Percentiles rank a stretch among this genome's conserved stretches.
These are phyloP conservation scores for Oenanthe sinensis DNA, from an alignment of 129 eudicot genomes.

Conservation along the genomic window DNA sequence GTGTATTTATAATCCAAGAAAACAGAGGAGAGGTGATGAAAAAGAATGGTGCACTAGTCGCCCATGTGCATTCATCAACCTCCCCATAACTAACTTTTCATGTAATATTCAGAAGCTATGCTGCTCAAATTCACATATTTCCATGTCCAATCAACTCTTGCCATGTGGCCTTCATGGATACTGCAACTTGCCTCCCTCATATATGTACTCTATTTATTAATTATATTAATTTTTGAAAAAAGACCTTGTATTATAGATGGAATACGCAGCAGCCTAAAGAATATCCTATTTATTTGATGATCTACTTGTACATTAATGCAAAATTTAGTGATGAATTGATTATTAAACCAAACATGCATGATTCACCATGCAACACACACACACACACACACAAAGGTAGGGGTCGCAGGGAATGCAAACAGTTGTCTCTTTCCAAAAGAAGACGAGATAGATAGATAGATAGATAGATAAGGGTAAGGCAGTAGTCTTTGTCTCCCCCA, in stretches of 20 bases:
- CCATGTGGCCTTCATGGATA: neutral
- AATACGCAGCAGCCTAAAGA: too few species aligned
- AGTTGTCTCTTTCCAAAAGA: neutral
- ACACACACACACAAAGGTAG: too few species aligned
- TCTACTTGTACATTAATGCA: too few species aligned
- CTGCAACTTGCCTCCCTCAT: neutral
- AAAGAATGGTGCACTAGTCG: slow-evolving; percentile 2
- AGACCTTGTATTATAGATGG: too few species aligned
- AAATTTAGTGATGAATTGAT: too few species aligned
- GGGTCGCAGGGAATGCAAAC: neutral
- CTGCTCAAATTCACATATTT: neutral
- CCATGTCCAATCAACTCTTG: neutral
- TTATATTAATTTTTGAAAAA: too few species aligned
- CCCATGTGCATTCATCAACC: slow-evolving; percentile 16
- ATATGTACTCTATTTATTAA: neutral
- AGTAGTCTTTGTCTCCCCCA: slow-evolving; percentile 1
- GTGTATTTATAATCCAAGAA: slow-evolving; percentile 19
- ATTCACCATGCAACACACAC: neutral
- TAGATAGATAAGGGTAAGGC: too few species aligned
- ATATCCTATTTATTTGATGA: too few species aligned
- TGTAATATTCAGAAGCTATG: neutral
- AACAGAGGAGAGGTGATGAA: neutral
- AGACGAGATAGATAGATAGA: slow-evolving; percentile 21
- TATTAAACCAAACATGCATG: too few species aligned
- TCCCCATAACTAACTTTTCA: slow-evolving; percentile 5